These are phyloP conservation scores for Aureobasidium mangrovei DNA, from an alignment of 2,329 filamentous ascomycete genomes.

Conservation along the genomic window DNA sequence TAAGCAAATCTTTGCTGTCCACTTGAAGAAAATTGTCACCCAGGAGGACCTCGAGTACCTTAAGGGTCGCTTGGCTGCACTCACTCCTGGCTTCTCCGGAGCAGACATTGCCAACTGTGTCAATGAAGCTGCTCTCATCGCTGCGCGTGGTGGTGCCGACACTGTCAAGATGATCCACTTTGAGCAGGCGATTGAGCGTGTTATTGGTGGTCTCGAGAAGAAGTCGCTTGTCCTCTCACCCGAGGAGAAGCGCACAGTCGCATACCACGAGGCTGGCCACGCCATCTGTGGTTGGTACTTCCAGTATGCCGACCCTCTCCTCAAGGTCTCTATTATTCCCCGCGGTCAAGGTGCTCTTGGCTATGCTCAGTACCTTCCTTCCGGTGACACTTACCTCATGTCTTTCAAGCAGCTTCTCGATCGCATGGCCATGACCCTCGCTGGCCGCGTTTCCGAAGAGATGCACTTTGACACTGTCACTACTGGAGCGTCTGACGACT, in stretches of 20 bases:
- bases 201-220: conserved; percentile 93
- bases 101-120: conserved; percentile 98
- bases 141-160: conserved; percentile 72
- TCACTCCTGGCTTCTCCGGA: conserved; percentile 94
- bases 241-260: conserved; percentile 89
- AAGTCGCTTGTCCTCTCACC: conserved; percentile 91
- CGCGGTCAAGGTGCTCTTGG: conserved; percentile 88
- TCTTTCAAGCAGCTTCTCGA: conserved; percentile 94
- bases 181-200: conserved; percentile 94
- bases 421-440: conserved; percentile 98
- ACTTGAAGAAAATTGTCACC: conserved; percentile 89
- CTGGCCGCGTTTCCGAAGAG: conserved; percentile 90
- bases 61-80: conserved; percentile 76
- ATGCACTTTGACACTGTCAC: conserved; percentile 95
- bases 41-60: conserved; percentile 82
- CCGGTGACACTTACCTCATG: conserved; percentile 89
- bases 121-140: conserved; percentile 92
- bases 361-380: conserved; percentile 94
- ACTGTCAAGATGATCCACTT: conserved; percentile 85
- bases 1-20: conserved; percentile 91
- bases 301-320: conserved; percentile 86
- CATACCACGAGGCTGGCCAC: conserved; percentile 96
- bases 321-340: conserved; percentile 98
- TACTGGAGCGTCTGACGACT: conserved; percentile 89
- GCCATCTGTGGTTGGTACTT: conserved; percentile 99